These are phyloP conservation scores for Calonectria henricotiae DNA, from an alignment of 2,329 filamentous ascomycete species.

Conservation along the genomic window DNA sequence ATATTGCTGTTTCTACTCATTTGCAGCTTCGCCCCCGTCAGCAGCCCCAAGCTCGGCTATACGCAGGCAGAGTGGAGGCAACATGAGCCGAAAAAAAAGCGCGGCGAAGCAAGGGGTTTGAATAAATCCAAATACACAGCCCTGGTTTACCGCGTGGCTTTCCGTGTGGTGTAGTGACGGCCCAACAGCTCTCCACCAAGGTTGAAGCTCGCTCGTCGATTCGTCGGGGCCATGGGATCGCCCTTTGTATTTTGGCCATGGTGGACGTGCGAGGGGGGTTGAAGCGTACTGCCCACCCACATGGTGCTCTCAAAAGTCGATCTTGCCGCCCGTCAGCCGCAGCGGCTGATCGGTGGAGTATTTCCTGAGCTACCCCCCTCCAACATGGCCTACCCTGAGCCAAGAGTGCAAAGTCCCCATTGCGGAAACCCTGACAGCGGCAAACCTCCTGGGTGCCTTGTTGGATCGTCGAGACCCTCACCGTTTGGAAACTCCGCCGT, in stretches of 20 bases:
- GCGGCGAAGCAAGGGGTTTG: constrained; percentile 1
- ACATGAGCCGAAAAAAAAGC: not conserved
- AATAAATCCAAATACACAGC: not conserved
- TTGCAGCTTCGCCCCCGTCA: constrained; percentile 5
- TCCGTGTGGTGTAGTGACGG: constrained; percentile 17
- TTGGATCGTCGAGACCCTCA: constrained; percentile 23
- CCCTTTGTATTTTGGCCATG: not conserved
- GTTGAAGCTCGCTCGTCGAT: constrained; percentile 5
- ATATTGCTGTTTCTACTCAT: constrained; percentile 18
- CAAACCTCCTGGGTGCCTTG: constrained; percentile 5
- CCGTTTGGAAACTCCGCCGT: constrained; percentile 24
- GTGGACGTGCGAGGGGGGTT: not conserved
- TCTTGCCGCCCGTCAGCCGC: constrained; percentile 7
- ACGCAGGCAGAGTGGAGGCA: constrained; percentile 10
- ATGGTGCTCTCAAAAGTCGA: not conserved
- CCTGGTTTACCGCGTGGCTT: constrained; percentile 25
- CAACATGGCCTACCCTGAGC: not conserved
- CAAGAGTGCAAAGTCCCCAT: not conserved
- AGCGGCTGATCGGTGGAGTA: constrained; percentile 20
- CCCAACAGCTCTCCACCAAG: constrained; percentile 25
- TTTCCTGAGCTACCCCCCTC: not conserved
- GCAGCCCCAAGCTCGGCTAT: not conserved
- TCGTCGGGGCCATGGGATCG: not conserved
- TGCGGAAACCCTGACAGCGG: constrained; percentile 1
- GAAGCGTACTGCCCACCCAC: constrained; percentile 2